A percentile compares a stretch with the other conserved stretches of the same genome.
Evolutionary conservation across 306 rosid genomes (phyloP).

Genomic region (Pterocarpus santalinus): DNA sequence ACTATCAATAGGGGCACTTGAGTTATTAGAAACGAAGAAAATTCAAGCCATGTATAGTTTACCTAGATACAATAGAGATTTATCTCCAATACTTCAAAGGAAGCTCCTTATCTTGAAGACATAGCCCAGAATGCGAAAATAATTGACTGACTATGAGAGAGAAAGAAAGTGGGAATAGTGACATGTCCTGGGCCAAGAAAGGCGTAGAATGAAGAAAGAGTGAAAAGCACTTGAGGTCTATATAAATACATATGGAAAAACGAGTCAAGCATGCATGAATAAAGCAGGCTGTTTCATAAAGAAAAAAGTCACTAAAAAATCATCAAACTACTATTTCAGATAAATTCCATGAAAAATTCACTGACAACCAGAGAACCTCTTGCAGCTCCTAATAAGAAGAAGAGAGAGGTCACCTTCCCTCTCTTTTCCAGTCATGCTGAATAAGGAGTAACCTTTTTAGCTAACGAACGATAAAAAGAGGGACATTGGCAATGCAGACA

Average conservation of each 20-base stretch:
- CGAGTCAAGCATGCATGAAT: conserved; percentile 66
- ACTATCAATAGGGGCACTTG: not conserved
- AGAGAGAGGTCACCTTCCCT: conserved; percentile 43
- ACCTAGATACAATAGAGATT: not conserved
- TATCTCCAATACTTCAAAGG: conserved; percentile 3
- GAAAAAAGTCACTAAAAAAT: conserved; percentile 17
- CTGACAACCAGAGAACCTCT: conserved; percentile 33
- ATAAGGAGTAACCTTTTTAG: conserved; percentile 41
- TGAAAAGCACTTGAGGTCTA: conserved; percentile 56
- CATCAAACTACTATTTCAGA: conserved; percentile 57
- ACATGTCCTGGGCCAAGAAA: conserved; percentile 62
- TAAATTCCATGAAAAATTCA: conserved; percentile 43
- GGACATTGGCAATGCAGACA: conserved; percentile 35
- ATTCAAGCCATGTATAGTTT: not conserved
- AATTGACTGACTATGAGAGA: conserved; percentile 35
- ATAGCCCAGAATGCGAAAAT: conserved; percentile 38
- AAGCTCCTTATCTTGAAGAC: conserved; percentile 38
- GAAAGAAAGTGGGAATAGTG: conserved; percentile 59
- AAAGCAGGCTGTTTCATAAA: conserved; percentile 57
- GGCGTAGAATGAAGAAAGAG: conserved; percentile 60
- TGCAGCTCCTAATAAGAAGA: conserved; percentile 12
- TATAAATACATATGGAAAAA: conserved; percentile 53
- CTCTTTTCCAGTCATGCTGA: conserved; percentile 36
- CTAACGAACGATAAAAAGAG: conserved; percentile 41
- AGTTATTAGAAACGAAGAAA: not conserved